phyloP scores from a whole-genome alignment of 2,329 filamentous ascomycete genomes.

The Chaetomium strumarium region DNA sequence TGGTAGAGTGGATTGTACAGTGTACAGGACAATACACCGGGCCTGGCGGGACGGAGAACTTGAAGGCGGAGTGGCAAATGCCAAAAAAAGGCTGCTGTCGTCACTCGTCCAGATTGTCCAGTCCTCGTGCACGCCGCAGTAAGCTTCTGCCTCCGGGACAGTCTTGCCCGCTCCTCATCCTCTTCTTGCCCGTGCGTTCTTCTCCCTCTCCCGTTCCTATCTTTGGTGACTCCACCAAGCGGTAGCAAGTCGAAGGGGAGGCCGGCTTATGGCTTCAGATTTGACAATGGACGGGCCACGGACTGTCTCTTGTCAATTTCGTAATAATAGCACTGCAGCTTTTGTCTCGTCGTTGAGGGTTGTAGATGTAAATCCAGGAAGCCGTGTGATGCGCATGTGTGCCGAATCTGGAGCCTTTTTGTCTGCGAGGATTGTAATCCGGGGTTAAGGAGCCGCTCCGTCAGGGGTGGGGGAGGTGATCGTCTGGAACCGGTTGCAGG shows the following conservation, averaged over 20 bases:
- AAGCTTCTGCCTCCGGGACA: no score
- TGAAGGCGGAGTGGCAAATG: no score
- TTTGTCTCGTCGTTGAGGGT: constrained; percentile 3
- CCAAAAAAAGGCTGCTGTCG: neutral
- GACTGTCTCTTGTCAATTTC: neutral
- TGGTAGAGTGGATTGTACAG: neutral
- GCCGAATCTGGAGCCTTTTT: constrained; percentile 1
- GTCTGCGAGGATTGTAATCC: neutral
- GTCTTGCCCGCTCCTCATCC: no score
- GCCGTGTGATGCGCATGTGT: constrained; percentile 17
- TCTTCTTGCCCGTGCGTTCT: no score
- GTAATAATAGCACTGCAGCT: neutral
- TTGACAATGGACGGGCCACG: no score
- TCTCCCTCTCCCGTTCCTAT: no score
- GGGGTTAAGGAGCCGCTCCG: constrained; percentile 6
- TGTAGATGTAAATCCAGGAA: constrained; percentile 19
- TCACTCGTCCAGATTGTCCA: neutral
- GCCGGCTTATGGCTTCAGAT: no score
- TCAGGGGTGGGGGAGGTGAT: constrained; percentile 19
- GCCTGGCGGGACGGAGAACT: neutral
- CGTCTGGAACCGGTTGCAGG: constrained; percentile 24
- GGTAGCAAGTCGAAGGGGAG: no score
- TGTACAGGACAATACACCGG: neutral
- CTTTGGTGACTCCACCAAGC: no score
- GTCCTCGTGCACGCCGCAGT: no score